Conservation (phyloP, 2,329 filamentous ascomycete species). For the Penicillium paneum region DNA sequence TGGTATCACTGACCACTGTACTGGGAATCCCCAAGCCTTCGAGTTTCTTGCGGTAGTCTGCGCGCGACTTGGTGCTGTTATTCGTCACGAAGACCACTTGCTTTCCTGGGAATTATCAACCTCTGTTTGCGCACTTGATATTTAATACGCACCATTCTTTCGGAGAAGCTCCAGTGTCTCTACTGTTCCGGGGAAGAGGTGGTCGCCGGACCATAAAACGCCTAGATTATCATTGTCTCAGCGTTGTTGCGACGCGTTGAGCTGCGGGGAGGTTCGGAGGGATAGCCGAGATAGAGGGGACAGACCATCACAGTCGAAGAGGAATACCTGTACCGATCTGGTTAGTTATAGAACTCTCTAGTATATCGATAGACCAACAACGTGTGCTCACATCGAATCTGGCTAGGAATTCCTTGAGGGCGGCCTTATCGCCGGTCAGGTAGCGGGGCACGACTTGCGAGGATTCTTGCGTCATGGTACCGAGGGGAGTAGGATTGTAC, state of each 20-base stretch:
- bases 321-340: slow-evolving; percentile 64
- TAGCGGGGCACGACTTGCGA: slow-evolving; percentile 46
- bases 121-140: not conserved
- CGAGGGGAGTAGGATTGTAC: too few species aligned
- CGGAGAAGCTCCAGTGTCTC: slow-evolving; percentile 83
- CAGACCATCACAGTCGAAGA: slow-evolving; percentile 96
- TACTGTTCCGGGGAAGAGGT: slow-evolving; percentile 77
- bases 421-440: slow-evolving; percentile 73
- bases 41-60: slow-evolving; percentile 91
- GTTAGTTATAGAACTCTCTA: slow-evolving; percentile 14
- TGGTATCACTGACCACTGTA: slow-evolving; percentile 51
- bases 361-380: not conserved
- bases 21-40: slow-evolving; percentile 74
- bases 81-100: slow-evolving; percentile 95
- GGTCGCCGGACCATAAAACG: slow-evolving; percentile 93
- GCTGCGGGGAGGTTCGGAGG: not conserved
- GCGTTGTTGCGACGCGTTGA: slow-evolving; percentile 26
- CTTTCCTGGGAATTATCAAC: slow-evolving; percentile 62
- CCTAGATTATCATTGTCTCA: slow-evolving; percentile 56
- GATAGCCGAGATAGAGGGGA: slow-evolving; percentile 9
- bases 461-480: slow-evolving; percentile 11
- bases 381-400: slow-evolving; percentile 78
- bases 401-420: slow-evolving; percentile 78
- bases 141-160: slow-evolving; percentile 61
- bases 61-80: slow-evolving; percentile 94